Conservation (phyloP, 805 yeast genomes). For the Ogataea corticis region DNA sequence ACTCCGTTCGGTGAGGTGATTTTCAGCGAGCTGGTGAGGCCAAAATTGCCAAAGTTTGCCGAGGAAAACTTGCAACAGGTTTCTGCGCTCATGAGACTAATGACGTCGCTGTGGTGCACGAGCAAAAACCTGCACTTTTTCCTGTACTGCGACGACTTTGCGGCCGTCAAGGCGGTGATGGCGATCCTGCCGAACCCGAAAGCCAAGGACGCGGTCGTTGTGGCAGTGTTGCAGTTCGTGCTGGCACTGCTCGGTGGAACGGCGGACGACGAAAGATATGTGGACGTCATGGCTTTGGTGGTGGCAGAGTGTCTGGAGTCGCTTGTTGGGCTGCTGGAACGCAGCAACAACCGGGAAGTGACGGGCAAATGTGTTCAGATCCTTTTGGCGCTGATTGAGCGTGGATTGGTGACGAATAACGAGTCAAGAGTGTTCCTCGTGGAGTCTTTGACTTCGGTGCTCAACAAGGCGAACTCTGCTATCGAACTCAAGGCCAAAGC, state of each 20-base stretch:
- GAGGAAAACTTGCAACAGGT: constrained; percentile 81
- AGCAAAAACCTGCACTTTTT: constrained; percentile 46
- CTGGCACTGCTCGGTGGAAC: constrained; percentile 43
- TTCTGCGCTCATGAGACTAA: constrained; percentile 69
- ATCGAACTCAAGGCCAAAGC: constrained; percentile 54
- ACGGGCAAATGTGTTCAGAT: constrained; percentile 54
- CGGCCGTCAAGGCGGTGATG: constrained; percentile 57
- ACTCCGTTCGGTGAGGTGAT: constrained; percentile 47
- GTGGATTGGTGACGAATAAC: constrained; percentile 56
- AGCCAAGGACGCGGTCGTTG: constrained; percentile 68
- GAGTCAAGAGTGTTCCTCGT: constrained; percentile 54
- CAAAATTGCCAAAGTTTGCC: constrained; percentile 68
- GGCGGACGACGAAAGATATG: constrained; percentile 42
- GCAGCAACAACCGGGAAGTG: constrained; percentile 43
- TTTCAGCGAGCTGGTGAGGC: constrained; percentile 53
- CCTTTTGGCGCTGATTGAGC: constrained; percentile 52
- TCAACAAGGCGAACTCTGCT: constrained; percentile 57
- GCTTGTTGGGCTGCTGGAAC: constrained; percentile 50
- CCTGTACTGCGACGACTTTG: constrained; percentile 54
- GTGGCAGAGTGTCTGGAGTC: constrained; percentile 56
- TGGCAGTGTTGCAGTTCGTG: constrained; percentile 55
- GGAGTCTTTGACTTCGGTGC: constrained; percentile 55
- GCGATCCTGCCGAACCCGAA: constrained; percentile 50
- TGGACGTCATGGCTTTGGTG: constrained; percentile 52
- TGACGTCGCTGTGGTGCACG: constrained; percentile 57